Evolutionary conservation across 2,329 filamentous ascomycete species (phyloP).

Genomic region (Cercospora beticola): DNA sequence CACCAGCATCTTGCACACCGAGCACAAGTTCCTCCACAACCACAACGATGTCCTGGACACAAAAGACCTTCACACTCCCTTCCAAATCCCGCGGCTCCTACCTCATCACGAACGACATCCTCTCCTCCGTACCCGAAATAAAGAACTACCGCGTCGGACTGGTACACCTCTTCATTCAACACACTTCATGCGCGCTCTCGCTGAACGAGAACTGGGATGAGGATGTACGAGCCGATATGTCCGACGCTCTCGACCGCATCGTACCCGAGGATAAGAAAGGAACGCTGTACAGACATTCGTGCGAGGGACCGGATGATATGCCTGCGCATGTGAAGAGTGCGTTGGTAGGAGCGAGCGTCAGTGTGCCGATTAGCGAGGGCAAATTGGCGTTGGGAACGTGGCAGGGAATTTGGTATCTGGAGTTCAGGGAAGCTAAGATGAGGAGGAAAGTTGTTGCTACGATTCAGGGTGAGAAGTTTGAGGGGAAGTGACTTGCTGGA

Average conservation of each 20-base stretch:
- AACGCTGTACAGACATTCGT: slow-evolving; percentile 75
- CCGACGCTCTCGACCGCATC: slow-evolving; percentile 87
- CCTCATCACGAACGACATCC: slow-evolving; percentile 78
- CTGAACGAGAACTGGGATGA: slow-evolving; percentile 89
- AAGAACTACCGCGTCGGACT: slow-evolving; percentile 79
- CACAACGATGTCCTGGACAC: slow-evolving; percentile 64
- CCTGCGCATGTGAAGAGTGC: slow-evolving; percentile 95
- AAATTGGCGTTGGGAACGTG: slow-evolving; percentile 69
- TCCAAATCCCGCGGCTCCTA: slow-evolving; percentile 78
- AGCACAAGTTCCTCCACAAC: slow-evolving; percentile 21
- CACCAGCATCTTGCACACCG: slow-evolving; percentile 31
- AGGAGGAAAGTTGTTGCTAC: slow-evolving; percentile 83
- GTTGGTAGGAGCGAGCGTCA: slow-evolving; percentile 83
- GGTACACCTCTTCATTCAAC: slow-evolving; percentile 88
- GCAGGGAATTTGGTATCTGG: slow-evolving; percentile 94
- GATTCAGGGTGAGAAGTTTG: slow-evolving; percentile 75
- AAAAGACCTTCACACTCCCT: slow-evolving; percentile 81
- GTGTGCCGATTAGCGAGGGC: slow-evolving; percentile 86
- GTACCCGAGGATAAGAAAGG: slow-evolving; percentile 70
- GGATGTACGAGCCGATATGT: slow-evolving; percentile 86
- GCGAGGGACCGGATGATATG: slow-evolving; percentile 90
- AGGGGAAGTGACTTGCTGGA: slow-evolving; percentile 36
- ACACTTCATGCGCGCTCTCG: slow-evolving; percentile 86
- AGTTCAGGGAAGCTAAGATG: slow-evolving; percentile 78
- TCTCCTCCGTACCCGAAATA: slow-evolving; percentile 73